Base-by-base conservation (phyloP, 2,329 filamentous ascomycete species). In the Trichophyton rubrum region DNA sequence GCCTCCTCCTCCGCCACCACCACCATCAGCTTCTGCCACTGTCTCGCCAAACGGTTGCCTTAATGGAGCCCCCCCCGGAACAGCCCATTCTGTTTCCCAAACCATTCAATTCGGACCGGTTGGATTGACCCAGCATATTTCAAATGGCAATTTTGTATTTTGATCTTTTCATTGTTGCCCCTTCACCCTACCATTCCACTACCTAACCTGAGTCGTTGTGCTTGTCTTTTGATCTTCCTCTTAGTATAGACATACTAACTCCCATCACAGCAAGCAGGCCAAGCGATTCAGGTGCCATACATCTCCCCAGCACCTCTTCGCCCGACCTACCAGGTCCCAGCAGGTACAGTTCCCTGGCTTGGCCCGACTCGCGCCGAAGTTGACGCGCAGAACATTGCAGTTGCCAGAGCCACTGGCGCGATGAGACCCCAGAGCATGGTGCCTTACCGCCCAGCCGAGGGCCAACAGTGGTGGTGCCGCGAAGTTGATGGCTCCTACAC, bases 401-500 rank as follows among this genome's bases (percentile, higher is more conserved):
- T 69, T 47, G 69, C 68, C 49, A 61, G 62, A 13, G 63, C 60
- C 15, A 62, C 63, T 15, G 66, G 66, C 17, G 62, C 64, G 8
- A 66, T 63, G 35, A 62, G 66, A 27, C 68, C 67, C 41, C 65
- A 65, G 27, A 66, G 66, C 45, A 64, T 72, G 30, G 66, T 68
- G 22, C 72, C 72, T 0, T 70, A 69, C 62, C 67, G 68, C 60
- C 66, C 70, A 2, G 65, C 62, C 11, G 59, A 67, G 20, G 67
- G 67, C 35, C 67, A 69, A 55, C 66, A 70, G 49, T 73, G 68
- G 60, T 75, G 69, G 68, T 71, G 69, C 61, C 69, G 68, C 49
- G 72, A 75, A 60, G 51, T 70, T 24, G 69, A 73, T 63, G 70
- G 70, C 11, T 65, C 65, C 40, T 74, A 67, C 60, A 71, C 68